phyloP scores from a whole-genome alignment of 371 early-diverging fungal genomes.

The Rhizopus sp. region DNA sequence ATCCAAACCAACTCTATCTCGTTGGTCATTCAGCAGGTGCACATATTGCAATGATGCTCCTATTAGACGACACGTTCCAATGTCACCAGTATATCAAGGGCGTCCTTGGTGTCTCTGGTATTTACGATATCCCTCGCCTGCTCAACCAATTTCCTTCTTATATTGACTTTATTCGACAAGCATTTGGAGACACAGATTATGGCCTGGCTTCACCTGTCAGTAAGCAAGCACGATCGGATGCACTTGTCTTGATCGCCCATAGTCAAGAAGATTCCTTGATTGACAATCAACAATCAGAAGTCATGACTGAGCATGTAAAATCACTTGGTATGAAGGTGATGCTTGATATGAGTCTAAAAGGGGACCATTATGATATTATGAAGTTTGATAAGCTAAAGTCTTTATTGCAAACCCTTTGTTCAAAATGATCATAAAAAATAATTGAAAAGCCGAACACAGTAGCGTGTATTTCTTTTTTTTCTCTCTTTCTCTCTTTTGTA shows the following conservation, averaged over 20 bases:
- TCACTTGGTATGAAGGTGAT: constrained; percentile 17
- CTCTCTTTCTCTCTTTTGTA: not conserved
- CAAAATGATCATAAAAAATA: not conserved
- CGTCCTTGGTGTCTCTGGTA: constrained; percentile 77
- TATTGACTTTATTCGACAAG: constrained; percentile 67
- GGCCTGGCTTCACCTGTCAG: constrained; percentile 52
- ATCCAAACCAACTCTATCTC: constrained; percentile 52
- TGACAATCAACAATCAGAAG: constrained; percentile 54
- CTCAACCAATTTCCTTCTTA: constrained; percentile 67
- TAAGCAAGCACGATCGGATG: constrained; percentile 5
- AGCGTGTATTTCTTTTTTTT: constrained; percentile 2
- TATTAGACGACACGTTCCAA: constrained; percentile 48
- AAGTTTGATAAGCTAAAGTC: constrained; percentile 13
- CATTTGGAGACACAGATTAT: constrained; percentile 51
- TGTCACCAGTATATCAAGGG: constrained; percentile 25
- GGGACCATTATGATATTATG: constrained; percentile 65
- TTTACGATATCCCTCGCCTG: constrained; percentile 73
- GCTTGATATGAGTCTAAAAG: constrained; percentile 52
- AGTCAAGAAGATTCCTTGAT: constrained; percentile 71
- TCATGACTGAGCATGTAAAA: constrained; percentile 54
- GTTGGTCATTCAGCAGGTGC: constrained; percentile 88
- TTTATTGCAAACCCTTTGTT: not conserved
- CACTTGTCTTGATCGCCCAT: constrained; percentile 63
- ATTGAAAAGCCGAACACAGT: not conserved
- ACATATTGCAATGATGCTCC: constrained; percentile 65